phyloP scores from a whole-genome alignment of 1,139 yeast species.

The Scheffersomyces parashehatae region DNA sequence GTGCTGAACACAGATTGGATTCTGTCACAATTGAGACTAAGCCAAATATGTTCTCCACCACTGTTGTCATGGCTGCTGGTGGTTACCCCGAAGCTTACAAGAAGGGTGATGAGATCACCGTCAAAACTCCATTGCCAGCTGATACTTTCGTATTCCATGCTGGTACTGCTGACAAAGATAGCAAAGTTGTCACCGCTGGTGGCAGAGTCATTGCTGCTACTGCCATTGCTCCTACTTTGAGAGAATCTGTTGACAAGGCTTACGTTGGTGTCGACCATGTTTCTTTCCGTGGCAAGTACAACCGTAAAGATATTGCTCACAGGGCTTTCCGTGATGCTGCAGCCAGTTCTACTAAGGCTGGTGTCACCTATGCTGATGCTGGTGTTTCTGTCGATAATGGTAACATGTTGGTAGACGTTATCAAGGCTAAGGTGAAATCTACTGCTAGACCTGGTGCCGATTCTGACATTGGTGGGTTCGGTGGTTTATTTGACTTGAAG shows the following conservation, averaged over 20 bases:
- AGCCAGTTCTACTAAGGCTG: slow-evolving; percentile 17
- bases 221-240: slow-evolving; percentile 74
- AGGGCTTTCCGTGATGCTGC: slow-evolving; percentile 76
- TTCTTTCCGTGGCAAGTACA: slow-evolving; percentile 71
- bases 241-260: slow-evolving; percentile 82
- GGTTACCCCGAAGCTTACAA: slow-evolving; percentile 90
- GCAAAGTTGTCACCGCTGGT: slow-evolving; percentile 78
- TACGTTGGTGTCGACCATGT: slow-evolving; percentile 82
- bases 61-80: slow-evolving; percentile 95
- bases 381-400: slow-evolving; percentile 99
- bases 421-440: slow-evolving; percentile 89
- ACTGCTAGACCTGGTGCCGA: slow-evolving; percentile 97
- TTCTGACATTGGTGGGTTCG: slow-evolving; percentile 98
- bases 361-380: slow-evolving; percentile 85
- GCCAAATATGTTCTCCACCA: slow-evolving; percentile 69
- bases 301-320: slow-evolving; percentile 93
- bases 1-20: slow-evolving; percentile 93
- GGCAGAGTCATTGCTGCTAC: slow-evolving; percentile 97
- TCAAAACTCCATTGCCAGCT: slow-evolving; percentile 47
- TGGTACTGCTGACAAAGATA: slow-evolving; percentile 68
- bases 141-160: slow-evolving; percentile 88
- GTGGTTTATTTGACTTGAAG: slow-evolving; percentile 90
- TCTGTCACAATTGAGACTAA: slow-evolving; percentile 68
- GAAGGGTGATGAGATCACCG: slow-evolving; percentile 82
- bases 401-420: slow-evolving; percentile 82